phyloP scores from a whole-genome alignment of 306 rosid genomes.

The Glycyrrhiza uralensis region DNA sequence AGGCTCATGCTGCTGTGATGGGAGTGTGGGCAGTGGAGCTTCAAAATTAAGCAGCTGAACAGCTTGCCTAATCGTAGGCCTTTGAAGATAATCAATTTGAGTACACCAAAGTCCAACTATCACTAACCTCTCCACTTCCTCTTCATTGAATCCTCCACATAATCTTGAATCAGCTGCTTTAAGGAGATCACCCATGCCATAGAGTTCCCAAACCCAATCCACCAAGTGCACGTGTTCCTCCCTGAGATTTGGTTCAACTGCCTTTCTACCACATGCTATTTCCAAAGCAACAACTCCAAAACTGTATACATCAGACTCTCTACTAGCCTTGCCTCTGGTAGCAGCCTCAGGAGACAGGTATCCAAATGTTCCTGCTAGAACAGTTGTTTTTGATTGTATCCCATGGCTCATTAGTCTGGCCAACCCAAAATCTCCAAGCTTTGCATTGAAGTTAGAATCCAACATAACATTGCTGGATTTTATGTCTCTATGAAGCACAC shows the following conservation, averaged over 20 bases:
- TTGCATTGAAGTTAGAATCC: conserved; percentile 29
- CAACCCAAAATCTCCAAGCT: conserved; percentile 47
- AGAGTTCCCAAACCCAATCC: conserved; percentile 38
- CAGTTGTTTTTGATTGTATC: conserved; percentile 27
- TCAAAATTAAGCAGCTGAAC: conserved; percentile 36
- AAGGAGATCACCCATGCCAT: neutral
- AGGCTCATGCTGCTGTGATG: neutral
- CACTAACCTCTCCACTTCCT: conserved; percentile 29
- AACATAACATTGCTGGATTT: conserved; percentile 45
- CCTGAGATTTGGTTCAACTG: neutral
- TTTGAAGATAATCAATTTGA: conserved; percentile 9
- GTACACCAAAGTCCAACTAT: conserved; percentile 45
- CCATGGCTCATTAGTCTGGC: conserved; percentile 32
- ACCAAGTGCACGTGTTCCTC: conserved; percentile 20
- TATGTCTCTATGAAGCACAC: conserved; percentile 42
- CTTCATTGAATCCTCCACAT: conserved; percentile 20
- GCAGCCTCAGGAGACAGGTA: conserved; percentile 41
- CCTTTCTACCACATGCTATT: conserved; percentile 39
- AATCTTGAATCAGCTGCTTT: conserved; percentile 33
- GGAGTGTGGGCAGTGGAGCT: conserved; percentile 32
- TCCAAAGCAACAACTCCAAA: conserved; percentile 46
- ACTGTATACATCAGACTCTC: conserved; percentile 40
- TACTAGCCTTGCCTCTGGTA: conserved; percentile 30
- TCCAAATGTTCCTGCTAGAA: conserved; percentile 38
- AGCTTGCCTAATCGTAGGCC: conserved; percentile 40